Base-by-base conservation (phyloP, 2,329 filamentous ascomycete species). In the Pseudocercospora eumusae region DNA sequence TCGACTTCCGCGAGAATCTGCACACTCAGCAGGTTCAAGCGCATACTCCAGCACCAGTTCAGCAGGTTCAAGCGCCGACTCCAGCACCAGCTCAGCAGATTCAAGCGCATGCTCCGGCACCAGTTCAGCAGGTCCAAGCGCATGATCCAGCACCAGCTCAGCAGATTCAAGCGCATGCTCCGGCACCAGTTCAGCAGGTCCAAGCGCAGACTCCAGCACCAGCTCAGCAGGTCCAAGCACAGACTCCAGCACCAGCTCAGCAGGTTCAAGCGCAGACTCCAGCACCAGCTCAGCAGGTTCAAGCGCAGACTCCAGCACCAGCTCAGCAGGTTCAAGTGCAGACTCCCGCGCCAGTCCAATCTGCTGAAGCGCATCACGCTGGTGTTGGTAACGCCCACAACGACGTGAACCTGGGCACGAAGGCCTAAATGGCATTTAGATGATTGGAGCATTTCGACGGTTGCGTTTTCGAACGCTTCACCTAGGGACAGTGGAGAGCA, bases 341-440 rank as follows among this genome's bases (percentile, higher is more conserved):
- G 4, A 28, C 55, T 13, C 31, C 54, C 8, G 64, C 53, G 23
- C 56, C 61, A 18, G 57, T 66, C n/a, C 59, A 67, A 44, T 60
- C 64, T 50, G 64, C 64, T 47, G 56, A 63, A n/a, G 15, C 11
- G 47, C 47, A 52, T 28, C 47, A 52, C 23, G 15, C 28, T 13
- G 31, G 18, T 36, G 52, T 18, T 6, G 52, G 36, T 21, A 21
- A 47, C 8, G 18, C 21, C 21, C 54, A 54, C 23, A 60, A 66
- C 44, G 64, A 66, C 18, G 64, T 66, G 50, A 62, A 64, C 42
- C 47, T 56, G 18, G 62, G 56, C 4, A 47, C 57, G 8, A 47
- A 49, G n/a, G 31, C 28, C 2, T 59, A 23, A 59, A 21, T 28
- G 49, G 28, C 31, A 15, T 40, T 18, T 40, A 58, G 45, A 42